These are phyloP conservation scores for Talaromyces sp. DNA, from an alignment of 2,329 filamentous ascomycete species.

Conservation along the genomic window DNA sequence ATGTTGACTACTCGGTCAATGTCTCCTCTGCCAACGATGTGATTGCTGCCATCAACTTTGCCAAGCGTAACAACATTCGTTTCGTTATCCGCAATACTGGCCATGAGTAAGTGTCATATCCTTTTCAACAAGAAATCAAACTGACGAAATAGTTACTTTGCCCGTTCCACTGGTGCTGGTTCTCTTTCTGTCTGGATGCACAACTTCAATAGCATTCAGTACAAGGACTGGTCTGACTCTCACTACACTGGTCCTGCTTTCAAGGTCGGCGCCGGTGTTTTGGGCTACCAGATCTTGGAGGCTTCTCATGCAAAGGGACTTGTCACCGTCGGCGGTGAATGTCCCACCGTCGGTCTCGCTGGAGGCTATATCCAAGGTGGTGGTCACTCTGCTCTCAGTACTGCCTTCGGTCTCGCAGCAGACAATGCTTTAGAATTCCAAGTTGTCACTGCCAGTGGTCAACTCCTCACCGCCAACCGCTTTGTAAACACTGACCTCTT, in stretches of 20 bases:
- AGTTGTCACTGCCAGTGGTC: conserved; percentile 49
- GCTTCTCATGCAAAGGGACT: conserved; percentile 44
- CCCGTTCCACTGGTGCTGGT: conserved; percentile 48
- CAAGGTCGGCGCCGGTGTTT: conserved; percentile 9
- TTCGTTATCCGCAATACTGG: conserved; percentile 18
- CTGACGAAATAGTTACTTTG: conserved; percentile 33
- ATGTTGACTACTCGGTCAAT: conserved; percentile 35
- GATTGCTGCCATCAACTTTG: conserved; percentile 9
- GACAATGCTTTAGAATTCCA: conserved; percentile 58
- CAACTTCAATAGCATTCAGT: conserved; percentile 43
- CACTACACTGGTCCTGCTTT: conserved; percentile 9
- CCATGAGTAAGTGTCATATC: conserved; percentile 8
- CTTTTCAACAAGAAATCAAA: background rate
- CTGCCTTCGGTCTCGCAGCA: conserved; percentile 47
- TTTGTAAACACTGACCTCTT: conserved; percentile 41
- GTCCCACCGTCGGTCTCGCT: conserved; percentile 52
- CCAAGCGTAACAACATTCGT: conserved; percentile 15
- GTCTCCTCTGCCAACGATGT: conserved; percentile 23
- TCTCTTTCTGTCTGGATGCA: conserved; percentile 52
- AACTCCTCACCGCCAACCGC: background rate
- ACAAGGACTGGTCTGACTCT: conserved; percentile 29
- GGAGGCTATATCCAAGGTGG: conserved; percentile 62
- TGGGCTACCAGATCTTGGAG: background rate
- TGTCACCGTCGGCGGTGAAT: conserved; percentile 54
- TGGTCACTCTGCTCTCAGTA: conserved; percentile 49